A percentile compares a stretch with the other conserved stretches of the same genome.
Evolutionary conservation across 495 filamentous ascomycete species (phyloP).

Genomic region (Penicillium paxilli): DNA sequence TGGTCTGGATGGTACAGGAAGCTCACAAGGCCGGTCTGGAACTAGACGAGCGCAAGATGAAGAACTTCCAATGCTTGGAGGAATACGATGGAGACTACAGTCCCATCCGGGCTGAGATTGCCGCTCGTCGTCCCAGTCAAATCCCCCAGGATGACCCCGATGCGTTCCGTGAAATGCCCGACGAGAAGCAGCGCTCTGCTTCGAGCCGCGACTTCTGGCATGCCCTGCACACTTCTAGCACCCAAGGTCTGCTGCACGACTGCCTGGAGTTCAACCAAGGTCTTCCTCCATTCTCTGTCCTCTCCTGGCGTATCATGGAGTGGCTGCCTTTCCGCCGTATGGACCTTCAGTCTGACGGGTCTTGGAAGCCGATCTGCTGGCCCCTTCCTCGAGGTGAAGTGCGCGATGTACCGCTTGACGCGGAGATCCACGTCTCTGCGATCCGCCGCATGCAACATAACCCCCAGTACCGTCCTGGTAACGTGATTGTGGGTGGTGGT

Average conservation of each 20-base stretch:
- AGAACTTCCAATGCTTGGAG: slow-evolving; percentile 62
- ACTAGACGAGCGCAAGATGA: slow-evolving; percentile 69
- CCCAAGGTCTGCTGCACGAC: slow-evolving; percentile 70
- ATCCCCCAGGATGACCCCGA: slow-evolving; percentile 16
- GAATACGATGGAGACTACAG: slow-evolving; percentile 45
- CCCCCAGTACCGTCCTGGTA: slow-evolving; percentile 70
- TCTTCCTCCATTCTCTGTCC: slow-evolving; percentile 53
- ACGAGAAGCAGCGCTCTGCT: slow-evolving; percentile 30
- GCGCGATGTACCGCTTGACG: slow-evolving; percentile 73
- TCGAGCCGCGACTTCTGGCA: slow-evolving; percentile 50
- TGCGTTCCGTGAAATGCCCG: slow-evolving; percentile 17
- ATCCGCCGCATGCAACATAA: slow-evolving; percentile 70
- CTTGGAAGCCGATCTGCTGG: slow-evolving; percentile 81
- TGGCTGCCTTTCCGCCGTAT: slow-evolving; percentile 82
- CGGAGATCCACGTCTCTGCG: slow-evolving; percentile 70
- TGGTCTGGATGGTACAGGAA: slow-evolving; percentile 85
- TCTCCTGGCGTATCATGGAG: slow-evolving; percentile 83
- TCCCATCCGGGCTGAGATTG: slow-evolving; percentile 45
- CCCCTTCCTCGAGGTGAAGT: slow-evolving; percentile 79
- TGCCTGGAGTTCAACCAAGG: slow-evolving; percentile 70
- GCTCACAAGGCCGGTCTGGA: slow-evolving; percentile 70
- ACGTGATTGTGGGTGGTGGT: slow-evolving; percentile 78
- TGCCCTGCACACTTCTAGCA: slow-evolving; percentile 58
- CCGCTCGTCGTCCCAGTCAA: slow-evolving; percentile 25
- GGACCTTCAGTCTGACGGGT: slow-evolving; percentile 71